A percentile compares a stretch with the other conserved stretches of the same genome.
Conservation (phyloP, 768 basidiomycete species). For the Fomitopsis serialis region DNA sequence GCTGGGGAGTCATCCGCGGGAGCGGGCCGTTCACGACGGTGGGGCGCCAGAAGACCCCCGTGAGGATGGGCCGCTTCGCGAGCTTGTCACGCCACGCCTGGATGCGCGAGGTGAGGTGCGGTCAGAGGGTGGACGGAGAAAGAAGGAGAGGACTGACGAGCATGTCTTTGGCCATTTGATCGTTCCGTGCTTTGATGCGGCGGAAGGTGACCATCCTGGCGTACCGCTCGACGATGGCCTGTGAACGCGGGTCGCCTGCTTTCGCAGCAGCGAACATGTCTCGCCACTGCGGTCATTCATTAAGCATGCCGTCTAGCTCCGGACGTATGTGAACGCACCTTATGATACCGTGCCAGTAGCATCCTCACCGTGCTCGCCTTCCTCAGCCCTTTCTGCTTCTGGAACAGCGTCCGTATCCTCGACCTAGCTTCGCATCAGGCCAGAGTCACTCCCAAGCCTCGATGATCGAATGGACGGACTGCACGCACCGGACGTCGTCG, state of each 20-base stretch:
- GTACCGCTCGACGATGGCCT: slow-evolving; percentile 49
- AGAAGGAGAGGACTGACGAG: slow-evolving; percentile 39
- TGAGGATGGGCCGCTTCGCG: slow-evolving; percentile 60
- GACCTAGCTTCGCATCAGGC: slow-evolving; percentile 42
- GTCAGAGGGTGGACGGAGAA: not conserved
- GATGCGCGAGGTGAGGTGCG: not conserved
- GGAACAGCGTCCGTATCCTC: slow-evolving; percentile 51
- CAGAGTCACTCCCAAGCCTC: not conserved
- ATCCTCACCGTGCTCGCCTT: slow-evolving; percentile 43
- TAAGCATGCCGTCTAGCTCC: not conserved
- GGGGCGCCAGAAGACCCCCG: slow-evolving; percentile 65
- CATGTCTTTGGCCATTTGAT: slow-evolving; percentile 41
- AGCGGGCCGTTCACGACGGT: slow-evolving; percentile 62
- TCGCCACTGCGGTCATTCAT: slow-evolving; percentile 43
- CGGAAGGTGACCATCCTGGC: slow-evolving; percentile 49
- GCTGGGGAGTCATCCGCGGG: slow-evolving; percentile 79
- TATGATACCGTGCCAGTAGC: slow-evolving; percentile 48
- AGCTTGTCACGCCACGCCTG: slow-evolving; percentile 55
- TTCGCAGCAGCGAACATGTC: slow-evolving; percentile 50
- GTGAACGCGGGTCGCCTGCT: slow-evolving; percentile 43
- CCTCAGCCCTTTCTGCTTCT: slow-evolving; percentile 45
- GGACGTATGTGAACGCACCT: slow-evolving; percentile 33
- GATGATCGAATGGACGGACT: not conserved
- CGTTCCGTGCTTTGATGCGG: slow-evolving; percentile 44
- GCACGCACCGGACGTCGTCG: slow-evolving; percentile 41